Conservation (phyloP, 2,329 filamentous ascomycete species). For the Microdochium trichocladiopsis region DNA sequence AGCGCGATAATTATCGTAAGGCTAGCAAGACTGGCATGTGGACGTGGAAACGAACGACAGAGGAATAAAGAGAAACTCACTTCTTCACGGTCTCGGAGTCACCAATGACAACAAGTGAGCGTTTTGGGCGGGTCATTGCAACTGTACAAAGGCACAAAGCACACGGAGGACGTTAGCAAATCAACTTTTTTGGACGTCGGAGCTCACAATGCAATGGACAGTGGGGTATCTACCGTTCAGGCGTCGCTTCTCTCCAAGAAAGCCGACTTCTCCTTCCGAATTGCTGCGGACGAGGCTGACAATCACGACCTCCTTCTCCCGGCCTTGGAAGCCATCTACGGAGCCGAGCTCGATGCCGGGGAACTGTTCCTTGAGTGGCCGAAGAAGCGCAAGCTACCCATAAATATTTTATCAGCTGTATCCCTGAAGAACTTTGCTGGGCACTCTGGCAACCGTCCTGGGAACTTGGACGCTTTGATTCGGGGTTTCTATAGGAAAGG, state of each 20-base stretch:
- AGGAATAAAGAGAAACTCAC: too few relatives aligned
- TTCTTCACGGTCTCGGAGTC: constrained; percentile 88
- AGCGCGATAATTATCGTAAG: too few relatives aligned
- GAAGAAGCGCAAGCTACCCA: constrained; percentile 64
- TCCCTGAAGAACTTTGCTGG: background rate
- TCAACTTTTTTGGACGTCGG: too few relatives aligned
- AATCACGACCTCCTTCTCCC: constrained; percentile 93
- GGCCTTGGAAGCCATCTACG: constrained; percentile 93
- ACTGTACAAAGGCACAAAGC: constrained; percentile 42
- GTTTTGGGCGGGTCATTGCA: constrained; percentile 91
- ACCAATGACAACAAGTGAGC: constrained; percentile 84
- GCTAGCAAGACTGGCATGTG: too few relatives aligned
- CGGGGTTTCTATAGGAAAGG: too few relatives aligned
- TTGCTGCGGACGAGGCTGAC: constrained; percentile 95
- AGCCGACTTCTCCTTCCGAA: constrained; percentile 78
- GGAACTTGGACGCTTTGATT: too few relatives aligned
- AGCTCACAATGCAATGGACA: too few relatives aligned
- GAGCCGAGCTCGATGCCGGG: constrained; percentile 90
- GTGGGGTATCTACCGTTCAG: constrained; percentile 86
- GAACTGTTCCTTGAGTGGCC: constrained; percentile 72
- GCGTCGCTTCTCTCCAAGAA: constrained; percentile 83
- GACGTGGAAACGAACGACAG: too few relatives aligned
- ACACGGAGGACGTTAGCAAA: background rate
- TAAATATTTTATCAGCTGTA: constrained; percentile 2
- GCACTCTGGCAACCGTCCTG: too few relatives aligned